phyloP scores from a whole-genome alignment of 2,329 filamentous ascomycete species.

The Myriosclerotinia scirpicola region DNA sequence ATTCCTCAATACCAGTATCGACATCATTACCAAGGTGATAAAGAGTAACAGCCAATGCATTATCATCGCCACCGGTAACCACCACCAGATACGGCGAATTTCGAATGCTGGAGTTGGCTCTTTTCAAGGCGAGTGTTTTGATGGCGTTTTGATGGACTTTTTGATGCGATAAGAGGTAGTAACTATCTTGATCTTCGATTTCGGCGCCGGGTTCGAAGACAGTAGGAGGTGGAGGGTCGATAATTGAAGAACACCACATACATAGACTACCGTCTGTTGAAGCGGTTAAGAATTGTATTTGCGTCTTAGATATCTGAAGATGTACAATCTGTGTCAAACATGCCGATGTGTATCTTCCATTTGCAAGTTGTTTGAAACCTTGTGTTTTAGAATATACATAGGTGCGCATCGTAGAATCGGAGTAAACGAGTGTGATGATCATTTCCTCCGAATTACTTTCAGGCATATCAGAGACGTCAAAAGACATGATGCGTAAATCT shows the following conservation, averaged over 20 bases:
- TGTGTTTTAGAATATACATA: constrained; percentile 48
- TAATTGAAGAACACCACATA: constrained; percentile 49
- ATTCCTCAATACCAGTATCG: background rate
- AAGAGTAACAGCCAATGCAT: constrained; percentile 65
- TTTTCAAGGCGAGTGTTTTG: constrained; percentile 59
- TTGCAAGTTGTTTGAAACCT: constrained; percentile 52
- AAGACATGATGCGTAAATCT: constrained; percentile 80
- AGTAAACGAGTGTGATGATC: constrained; percentile 69
- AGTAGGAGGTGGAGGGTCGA: background rate
- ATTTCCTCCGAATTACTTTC: background rate
- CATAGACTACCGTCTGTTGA: constrained; percentile 80
- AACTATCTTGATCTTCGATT: background rate
- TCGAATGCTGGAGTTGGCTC: constrained; percentile 30
- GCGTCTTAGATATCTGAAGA: constrained; percentile 44
- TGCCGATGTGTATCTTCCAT: constrained; percentile 64
- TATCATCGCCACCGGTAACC: constrained; percentile 85
- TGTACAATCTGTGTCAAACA: constrained; percentile 68
- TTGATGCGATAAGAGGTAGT: constrained; percentile 34
- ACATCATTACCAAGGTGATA: constrained; percentile 30
- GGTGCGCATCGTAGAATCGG: constrained; percentile 74
- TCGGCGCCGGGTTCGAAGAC: background rate
- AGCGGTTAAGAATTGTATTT: constrained; percentile 57
- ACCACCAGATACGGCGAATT: constrained; percentile 47
- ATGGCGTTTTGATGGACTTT: constrained; percentile 78
- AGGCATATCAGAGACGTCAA: constrained; percentile 54